These are phyloP conservation scores for Phytopythium montanum DNA, from an alignment of 352 stramenopile species.

Conservation along the genomic window DNA sequence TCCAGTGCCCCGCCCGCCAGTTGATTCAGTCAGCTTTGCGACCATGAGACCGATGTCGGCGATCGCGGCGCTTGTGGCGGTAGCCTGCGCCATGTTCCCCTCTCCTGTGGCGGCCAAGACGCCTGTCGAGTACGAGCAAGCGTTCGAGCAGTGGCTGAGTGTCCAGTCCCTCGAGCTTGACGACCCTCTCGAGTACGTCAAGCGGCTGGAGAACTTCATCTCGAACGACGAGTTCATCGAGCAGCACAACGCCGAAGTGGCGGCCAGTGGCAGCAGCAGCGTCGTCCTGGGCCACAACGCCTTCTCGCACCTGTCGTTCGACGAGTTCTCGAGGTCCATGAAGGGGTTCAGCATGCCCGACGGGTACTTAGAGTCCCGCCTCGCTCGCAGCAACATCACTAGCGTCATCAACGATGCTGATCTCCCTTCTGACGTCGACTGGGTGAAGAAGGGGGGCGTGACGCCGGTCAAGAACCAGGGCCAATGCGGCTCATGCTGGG, in stretches of 20 bases:
- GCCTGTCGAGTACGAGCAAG: conserved; percentile 55
- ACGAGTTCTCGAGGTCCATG: conserved; percentile 90
- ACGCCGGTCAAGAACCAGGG: conserved; percentile 93
- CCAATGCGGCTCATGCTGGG: conserved; percentile 96
- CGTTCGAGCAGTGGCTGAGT: conserved; percentile 63
- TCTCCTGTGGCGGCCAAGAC: conserved; percentile 30
- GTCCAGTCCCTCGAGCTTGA: conserved; percentile 39
- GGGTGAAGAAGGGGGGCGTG: conserved; percentile 91
- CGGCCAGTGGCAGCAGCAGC: not conserved
- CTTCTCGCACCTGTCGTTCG: conserved; percentile 91
- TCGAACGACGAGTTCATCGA: conserved; percentile 84
- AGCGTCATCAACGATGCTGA: conserved; percentile 24
- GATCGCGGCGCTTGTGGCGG: conserved; percentile 12
- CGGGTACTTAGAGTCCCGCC: conserved; percentile 61
- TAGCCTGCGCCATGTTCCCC: conserved; percentile 5
- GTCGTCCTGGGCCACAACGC: conserved; percentile 30
- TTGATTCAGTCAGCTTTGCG: not conserved
- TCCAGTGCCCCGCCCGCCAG: not conserved
- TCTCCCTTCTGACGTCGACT: conserved; percentile 90
- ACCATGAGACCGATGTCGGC: conserved; percentile 9
- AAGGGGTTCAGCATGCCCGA: conserved; percentile 49
- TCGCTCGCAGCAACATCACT: conserved; percentile 28
- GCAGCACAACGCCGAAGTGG: conserved; percentile 61
- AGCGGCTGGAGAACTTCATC: conserved; percentile 73
- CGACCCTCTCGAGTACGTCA: conserved; percentile 66